A percentile compares a stretch with the other conserved stretches of the same genome.
Evolutionary conservation across 1,284 basidiomycete species (phyloP).

Genomic region (Ceratobasidium sp.): DNA sequence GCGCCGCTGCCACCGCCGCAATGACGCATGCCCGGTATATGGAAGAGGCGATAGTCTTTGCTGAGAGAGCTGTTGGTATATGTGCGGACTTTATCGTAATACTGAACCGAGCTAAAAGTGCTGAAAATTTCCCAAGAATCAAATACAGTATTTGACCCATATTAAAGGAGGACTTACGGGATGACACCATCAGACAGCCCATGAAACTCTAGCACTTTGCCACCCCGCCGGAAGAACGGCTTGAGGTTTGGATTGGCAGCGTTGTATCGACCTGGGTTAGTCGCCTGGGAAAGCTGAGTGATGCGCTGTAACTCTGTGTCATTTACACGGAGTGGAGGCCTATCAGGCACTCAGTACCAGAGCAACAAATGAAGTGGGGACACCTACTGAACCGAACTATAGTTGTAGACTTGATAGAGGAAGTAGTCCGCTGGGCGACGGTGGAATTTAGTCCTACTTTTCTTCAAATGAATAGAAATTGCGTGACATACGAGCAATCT

Average conservation of each 20-base stretch:
- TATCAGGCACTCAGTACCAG: not conserved
- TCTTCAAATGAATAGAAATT: no score
- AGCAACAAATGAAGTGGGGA: no score
- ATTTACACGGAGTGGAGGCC: not conserved
- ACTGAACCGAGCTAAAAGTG: conserved; percentile 2
- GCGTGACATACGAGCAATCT: not conserved
- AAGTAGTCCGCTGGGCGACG: conserved; percentile 12
- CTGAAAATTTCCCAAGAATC: not conserved
- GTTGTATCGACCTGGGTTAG: not conserved
- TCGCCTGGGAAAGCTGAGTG: not conserved
- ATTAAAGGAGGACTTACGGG: not conserved
- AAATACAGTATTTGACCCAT: not conserved
- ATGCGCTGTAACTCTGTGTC: conserved; percentile 24
- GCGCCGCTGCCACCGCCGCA: conserved; percentile 13
- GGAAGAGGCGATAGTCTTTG: conserved; percentile 12
- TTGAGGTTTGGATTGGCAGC: conserved; percentile 15
- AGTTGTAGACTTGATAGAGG: conserved; percentile 22
- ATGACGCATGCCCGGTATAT: conserved; percentile 4
- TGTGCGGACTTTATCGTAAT: conserved; percentile 18
- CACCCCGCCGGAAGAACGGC: conserved; percentile 24
- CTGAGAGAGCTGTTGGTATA: not conserved
- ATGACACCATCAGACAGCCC: conserved; percentile 14
- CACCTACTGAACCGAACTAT: conserved; percentile 12
- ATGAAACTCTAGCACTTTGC: conserved; percentile 20
- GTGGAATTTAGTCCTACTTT: no score